These are phyloP conservation scores for Epichloe coenophiala DNA, from an alignment of 2,329 filamentous ascomycete genomes.

Conservation along the genomic window DNA sequence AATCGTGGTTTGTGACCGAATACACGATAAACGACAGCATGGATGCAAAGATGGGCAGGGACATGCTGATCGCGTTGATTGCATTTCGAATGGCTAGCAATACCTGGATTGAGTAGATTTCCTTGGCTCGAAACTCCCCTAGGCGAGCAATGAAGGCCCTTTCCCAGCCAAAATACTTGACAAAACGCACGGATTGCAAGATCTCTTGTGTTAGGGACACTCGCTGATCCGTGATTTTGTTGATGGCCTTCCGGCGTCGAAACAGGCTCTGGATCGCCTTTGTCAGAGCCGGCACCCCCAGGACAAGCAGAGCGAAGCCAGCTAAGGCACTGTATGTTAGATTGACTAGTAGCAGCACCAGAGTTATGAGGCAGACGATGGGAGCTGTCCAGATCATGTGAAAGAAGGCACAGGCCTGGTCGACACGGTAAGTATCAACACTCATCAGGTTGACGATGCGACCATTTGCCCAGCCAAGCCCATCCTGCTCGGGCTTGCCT, in stretches of 20 bases:
- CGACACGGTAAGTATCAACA: constrained; percentile 84
- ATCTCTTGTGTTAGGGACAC: constrained; percentile 90
- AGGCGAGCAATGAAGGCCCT: constrained; percentile 69
- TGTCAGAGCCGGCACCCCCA: constrained; percentile 70
- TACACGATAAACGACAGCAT: constrained; percentile 91
- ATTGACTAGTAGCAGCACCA: constrained; percentile 73
- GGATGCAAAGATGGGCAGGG: constrained; percentile 82
- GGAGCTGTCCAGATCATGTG: constrained; percentile 87
- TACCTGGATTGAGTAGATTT: constrained; percentile 75
- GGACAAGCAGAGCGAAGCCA: constrained; percentile 69
- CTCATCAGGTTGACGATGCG: constrained; percentile 90
- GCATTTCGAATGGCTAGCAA: constrained; percentile 72
- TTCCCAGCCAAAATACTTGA: constrained; percentile 97
- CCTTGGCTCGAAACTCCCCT: constrained; percentile 56
- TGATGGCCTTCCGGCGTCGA: constrained; percentile 62
- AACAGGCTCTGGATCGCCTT: constrained; percentile 67
- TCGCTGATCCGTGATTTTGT: constrained; percentile 85
- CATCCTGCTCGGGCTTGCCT: constrained; percentile 37
- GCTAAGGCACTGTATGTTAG: constrained; percentile 80
- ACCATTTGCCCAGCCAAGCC: constrained; percentile 81
- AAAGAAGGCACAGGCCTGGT: constrained; percentile 77
- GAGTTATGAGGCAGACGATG: constrained; percentile 61
- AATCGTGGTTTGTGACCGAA: constrained; percentile 48
- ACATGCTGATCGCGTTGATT: constrained; percentile 73
- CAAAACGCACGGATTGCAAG: constrained; percentile 77